Conservation (phyloP, 169 alveolate species). For the Plasmodium inui region DNA sequence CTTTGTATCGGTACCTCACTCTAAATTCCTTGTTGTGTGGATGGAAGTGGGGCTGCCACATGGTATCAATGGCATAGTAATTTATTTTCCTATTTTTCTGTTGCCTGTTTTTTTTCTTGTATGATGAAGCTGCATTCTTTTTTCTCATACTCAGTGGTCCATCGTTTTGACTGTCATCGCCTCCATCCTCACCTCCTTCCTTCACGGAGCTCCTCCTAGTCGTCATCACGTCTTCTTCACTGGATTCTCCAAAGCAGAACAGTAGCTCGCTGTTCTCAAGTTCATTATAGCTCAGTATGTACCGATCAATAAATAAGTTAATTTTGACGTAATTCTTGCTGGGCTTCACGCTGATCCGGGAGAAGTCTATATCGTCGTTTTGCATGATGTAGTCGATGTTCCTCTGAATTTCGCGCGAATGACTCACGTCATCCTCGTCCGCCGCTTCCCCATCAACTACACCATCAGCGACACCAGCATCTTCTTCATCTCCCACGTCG, state of each 20-base stretch:
- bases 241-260: slow-evolving; percentile 71
- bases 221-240: slow-evolving; percentile 49
- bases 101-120: slow-evolving; percentile 24
- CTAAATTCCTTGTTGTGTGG: slow-evolving; percentile 85
- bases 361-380: slow-evolving; percentile 45
- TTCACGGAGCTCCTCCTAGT: background rate
- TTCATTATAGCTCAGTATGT: slow-evolving; percentile 24
- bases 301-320: slow-evolving; percentile 16
- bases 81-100: slow-evolving; percentile 63
- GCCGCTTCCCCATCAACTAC: background rate
- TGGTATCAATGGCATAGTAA: slow-evolving; percentile 77
- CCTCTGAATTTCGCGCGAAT: slow-evolving; percentile 1
- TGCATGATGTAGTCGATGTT: slow-evolving; percentile 34
- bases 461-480: background rate
- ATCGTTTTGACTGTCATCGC: background rate
- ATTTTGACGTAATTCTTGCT: slow-evolving; percentile 21
- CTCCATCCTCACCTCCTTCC: background rate
- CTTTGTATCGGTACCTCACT: slow-evolving; percentile 82
- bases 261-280: slow-evolving; percentile 37
- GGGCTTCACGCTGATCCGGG: slow-evolving; percentile 12
- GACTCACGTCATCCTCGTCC: background rate
- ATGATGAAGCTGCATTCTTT: background rate
- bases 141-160: background rate
- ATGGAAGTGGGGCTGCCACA: slow-evolving; percentile 86
- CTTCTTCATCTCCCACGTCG: background rate